Conservation (phyloP, 345 rosid genomes). For the Ceriops decandra region DNA sequence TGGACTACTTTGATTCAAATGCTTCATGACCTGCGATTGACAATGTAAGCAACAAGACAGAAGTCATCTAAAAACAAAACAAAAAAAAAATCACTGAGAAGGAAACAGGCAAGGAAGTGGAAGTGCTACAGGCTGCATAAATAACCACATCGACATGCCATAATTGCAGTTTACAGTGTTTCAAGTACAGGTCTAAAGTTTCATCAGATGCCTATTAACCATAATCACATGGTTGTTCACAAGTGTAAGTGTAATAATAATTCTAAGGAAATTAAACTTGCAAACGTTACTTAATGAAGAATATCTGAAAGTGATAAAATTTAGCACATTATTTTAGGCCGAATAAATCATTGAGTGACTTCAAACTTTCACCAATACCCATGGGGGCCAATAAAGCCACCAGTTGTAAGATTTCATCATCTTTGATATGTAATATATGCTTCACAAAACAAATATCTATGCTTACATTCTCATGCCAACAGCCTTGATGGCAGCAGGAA, state of each 20-base stretch:
- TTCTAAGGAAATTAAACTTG: constrained; percentile 4
- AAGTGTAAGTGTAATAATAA: constrained; percentile 12
- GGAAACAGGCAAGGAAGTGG: constrained; percentile 8
- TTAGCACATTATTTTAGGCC: constrained; percentile 60
- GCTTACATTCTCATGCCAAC: constrained; percentile 73
- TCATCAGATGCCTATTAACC: constrained; percentile 79
- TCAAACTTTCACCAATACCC: constrained; percentile 59
- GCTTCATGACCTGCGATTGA: constrained; percentile 50
- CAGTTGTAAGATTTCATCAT: constrained; percentile 20
- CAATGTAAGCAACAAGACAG: background rate
- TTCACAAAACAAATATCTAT: constrained; percentile 15
- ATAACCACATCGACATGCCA: constrained; percentile 49
- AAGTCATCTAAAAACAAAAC: no score
- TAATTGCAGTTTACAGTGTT: constrained; percentile 73
- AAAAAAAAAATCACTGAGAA: constrained; percentile 6
- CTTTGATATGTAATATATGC: constrained; percentile 5
- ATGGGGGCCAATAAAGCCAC: constrained; percentile 56
- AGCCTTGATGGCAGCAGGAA: constrained; percentile 61
- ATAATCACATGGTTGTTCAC: constrained; percentile 17
- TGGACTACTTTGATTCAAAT: constrained; percentile 51
- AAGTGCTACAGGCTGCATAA: background rate
- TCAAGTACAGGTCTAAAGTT: constrained; percentile 79
- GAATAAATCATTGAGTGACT: constrained; percentile 48
- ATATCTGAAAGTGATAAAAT: constrained; percentile 73
- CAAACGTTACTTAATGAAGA: constrained; percentile 63